phyloP scores from a whole-genome alignment of 805 yeast genomes.

The Suhomyces tanzawaensis region DNA sequence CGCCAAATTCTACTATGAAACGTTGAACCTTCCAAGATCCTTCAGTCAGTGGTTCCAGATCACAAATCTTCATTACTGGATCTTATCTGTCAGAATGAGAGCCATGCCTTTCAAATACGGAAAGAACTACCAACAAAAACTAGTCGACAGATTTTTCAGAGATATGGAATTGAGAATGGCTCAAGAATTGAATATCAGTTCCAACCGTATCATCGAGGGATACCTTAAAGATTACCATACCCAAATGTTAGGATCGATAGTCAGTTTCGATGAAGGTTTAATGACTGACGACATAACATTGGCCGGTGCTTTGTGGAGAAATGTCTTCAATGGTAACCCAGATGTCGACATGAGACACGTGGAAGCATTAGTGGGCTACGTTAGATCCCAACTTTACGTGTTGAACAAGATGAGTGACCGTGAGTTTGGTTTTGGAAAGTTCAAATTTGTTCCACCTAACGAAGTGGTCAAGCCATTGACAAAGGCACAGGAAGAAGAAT shows the following conservation, averaged over 20 bases:
- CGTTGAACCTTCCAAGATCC: constrained; percentile 76
- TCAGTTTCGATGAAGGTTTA: constrained; percentile 91
- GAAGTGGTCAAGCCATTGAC: constrained; percentile 73
- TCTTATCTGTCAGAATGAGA: constrained; percentile 90
- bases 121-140: constrained; percentile 83
- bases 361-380: constrained; percentile 86
- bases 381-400: constrained; percentile 86
- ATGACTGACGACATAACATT: constrained; percentile 73
- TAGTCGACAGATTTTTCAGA: constrained; percentile 83
- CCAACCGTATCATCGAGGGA: constrained; percentile 78
- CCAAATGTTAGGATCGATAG: constrained; percentile 84
- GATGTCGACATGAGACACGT: constrained; percentile 78
- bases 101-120: constrained; percentile 92
- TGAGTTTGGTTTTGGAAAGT: constrained; percentile 89
- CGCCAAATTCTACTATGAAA: constrained; percentile 83
- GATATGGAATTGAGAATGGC: constrained; percentile 86
- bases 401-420: constrained; percentile 82
- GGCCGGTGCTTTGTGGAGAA: constrained; percentile 85
- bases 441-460: constrained; percentile 79
- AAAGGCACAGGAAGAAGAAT: constrained; percentile 55
- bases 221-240: constrained; percentile 87
- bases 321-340: constrained; percentile 80
- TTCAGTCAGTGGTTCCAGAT: constrained; percentile 97
- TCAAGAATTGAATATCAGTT: constrained; percentile 79
- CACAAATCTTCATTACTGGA: constrained; percentile 89